Evolutionary conservation across 1,284 basidiomycete species (phyloP), one percentile per base, ranked within the genome.

Genomic region (Xerocomus amazonicus): DNA sequence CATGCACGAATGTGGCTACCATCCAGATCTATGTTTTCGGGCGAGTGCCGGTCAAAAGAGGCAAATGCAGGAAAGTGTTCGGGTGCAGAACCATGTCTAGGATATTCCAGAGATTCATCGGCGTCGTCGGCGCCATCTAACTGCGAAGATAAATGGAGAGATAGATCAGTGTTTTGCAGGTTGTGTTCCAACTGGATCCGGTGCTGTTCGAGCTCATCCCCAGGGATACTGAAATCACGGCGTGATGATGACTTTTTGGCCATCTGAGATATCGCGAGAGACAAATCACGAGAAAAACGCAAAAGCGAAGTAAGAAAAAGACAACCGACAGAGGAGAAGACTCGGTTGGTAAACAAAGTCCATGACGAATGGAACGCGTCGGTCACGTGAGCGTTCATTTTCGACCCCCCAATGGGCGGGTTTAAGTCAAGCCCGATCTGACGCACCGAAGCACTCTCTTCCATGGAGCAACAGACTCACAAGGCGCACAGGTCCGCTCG

Each of bases 401-500:
- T 50, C 17, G 26, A 59, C 62, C 59, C 53, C 29, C 29, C 29
- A 31, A 31, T 9, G 3, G 12, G 1, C 0, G 48, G 63, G 63
- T n/a, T n/a, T n/a, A n/a, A n/a, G n/a, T n/a, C n/a, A n/a, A n/a
- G n/a, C n/a, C n/a, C n/a, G n/a, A n/a, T n/a, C n/a, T n/a, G n/a
- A n/a, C n/a, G n/a, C n/a, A n/a, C n/a, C n/a, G n/a, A n/a, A n/a
- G n/a, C n/a, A n/a, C n/a, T n/a, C n/a, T n/a, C 38, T 13, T 8
- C 7, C 45, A 87, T 87, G 85, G 84, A 87, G 51, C 78, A 82
- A 47, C 73, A 76, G 59, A 74, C 79, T 39, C 88, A 92, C 68
- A 93, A 91, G 70, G 73, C 84, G 0, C 92, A 94, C 70, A 73
- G 85, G 39, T 78, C 86, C 36, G 72, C 88, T 16, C 81, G 83